Percentiles rank a stretch among this genome's conserved stretches.
These are phyloP conservation scores for Porcisia deanei DNA, from an alignment of 208 protist species.

Conservation along the genomic window DNA sequence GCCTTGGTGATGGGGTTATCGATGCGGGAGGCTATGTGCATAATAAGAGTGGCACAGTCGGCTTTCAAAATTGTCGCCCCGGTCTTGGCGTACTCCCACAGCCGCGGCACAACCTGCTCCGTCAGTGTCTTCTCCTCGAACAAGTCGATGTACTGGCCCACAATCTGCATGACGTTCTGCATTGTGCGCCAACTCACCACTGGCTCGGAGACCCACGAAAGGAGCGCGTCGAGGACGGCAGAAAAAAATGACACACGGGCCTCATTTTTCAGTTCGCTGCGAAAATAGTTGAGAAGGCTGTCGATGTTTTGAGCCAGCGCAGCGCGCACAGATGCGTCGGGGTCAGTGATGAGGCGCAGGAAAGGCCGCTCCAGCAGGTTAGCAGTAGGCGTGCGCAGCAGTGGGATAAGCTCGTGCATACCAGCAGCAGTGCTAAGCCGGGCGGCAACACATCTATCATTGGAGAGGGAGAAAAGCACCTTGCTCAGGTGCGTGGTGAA, in stretches of 20 bases:
- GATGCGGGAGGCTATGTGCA: constrained; percentile 46
- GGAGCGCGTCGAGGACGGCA: constrained; percentile 43
- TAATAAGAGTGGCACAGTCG: constrained; percentile 59
- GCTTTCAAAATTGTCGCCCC: constrained; percentile 68
- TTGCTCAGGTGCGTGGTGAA: constrained; percentile 68
- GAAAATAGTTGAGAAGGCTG: constrained; percentile 77
- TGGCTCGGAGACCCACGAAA: constrained; percentile 39
- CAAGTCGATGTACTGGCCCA: constrained; percentile 55
- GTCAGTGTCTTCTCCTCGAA: constrained; percentile 57
- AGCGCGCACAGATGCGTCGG: constrained; percentile 50
- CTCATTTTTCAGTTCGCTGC: constrained; percentile 32
- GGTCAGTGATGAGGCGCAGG: constrained; percentile 61
- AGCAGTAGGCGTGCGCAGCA: constrained; percentile 67
- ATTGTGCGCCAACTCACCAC: constrained; percentile 77
- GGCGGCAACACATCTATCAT: constrained; percentile 52
- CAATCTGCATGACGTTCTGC: constrained; percentile 57
- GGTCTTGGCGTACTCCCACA: constrained; percentile 58
- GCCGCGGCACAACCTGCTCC: constrained; percentile 68
- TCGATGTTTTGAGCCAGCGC: constrained; percentile 57
- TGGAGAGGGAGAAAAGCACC: constrained; percentile 64
- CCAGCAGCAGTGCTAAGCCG: constrained; percentile 76
- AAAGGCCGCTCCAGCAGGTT: constrained; percentile 69
- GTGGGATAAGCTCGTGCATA: constrained; percentile 81
- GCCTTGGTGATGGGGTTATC: constrained; percentile 55
- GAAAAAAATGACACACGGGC: constrained; percentile 59